phyloP scores from a whole-genome alignment of 352 stramenopile genomes.

The Globisporangium nagaii region DNA sequence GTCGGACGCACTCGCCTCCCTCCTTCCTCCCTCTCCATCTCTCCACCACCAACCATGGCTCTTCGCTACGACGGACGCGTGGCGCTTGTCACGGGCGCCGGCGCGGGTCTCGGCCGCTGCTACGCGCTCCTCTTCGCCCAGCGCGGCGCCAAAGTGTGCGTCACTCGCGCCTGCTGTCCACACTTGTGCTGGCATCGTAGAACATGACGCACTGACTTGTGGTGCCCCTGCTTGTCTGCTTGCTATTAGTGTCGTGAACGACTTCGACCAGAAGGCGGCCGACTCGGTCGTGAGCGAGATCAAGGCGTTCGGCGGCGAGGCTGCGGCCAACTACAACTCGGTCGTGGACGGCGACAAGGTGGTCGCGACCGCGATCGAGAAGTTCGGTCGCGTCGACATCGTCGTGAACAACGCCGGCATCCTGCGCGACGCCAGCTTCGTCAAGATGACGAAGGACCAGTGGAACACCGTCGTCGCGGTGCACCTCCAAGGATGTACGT shows the following conservation, averaged over 20 bases:
- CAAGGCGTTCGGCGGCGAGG: conserved; percentile 58
- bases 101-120: conserved; percentile 62
- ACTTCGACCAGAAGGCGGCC: conserved; percentile 57
- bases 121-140: conserved; percentile 72
- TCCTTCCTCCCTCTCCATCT: neutral
- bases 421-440: conserved; percentile 87
- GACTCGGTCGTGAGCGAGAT: conserved; percentile 79
- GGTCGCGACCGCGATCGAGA: conserved; percentile 62
- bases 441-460: conserved; percentile 87
- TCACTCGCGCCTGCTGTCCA: conserved; percentile 1
- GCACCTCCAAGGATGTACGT: conserved; percentile 84
- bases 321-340: conserved; percentile 80
- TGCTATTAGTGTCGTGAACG: conserved; percentile 46
- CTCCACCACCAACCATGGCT: conserved; percentile 17
- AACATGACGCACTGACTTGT: conserved; percentile 44
- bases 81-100: conserved; percentile 73
- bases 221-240: conserved; percentile 13
- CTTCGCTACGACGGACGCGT: conserved; percentile 76
- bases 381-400: conserved; percentile 75
- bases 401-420: conserved; percentile 94
- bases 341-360: conserved; percentile 83
- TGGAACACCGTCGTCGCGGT: conserved; percentile 86
- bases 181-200: conserved; percentile 27
- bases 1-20: conserved; percentile 2
- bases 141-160: conserved; percentile 79